Evolutionary conservation across 352 stramenopile species (phyloP).

Genomic region (Globisporangium okanoganense): DNA sequence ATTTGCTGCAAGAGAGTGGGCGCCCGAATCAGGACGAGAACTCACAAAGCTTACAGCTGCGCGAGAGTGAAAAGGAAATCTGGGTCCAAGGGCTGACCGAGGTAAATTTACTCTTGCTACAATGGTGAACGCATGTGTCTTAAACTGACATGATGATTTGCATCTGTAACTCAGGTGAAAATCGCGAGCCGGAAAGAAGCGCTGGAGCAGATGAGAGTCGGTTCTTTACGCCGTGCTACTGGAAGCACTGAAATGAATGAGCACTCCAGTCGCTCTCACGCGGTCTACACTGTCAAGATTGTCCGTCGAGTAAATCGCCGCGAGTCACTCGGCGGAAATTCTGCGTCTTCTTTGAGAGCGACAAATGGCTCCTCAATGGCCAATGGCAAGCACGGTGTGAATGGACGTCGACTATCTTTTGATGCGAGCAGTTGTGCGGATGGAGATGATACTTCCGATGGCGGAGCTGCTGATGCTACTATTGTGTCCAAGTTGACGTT

Average conservation of each 20-base stretch:
- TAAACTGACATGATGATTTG: background rate
- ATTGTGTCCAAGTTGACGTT: conserved; percentile 85
- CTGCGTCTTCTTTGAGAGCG: conserved; percentile 10
- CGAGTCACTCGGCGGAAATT: conserved; percentile 16
- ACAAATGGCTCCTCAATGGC: background rate
- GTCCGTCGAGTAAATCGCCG: conserved; percentile 41
- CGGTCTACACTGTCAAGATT: conserved; percentile 86
- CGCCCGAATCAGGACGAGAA: conserved; percentile 23
- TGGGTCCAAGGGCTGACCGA: conserved; percentile 81
- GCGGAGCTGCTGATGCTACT: conserved; percentile 29
- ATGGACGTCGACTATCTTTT: conserved; percentile 12
- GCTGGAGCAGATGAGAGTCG: conserved; percentile 75
- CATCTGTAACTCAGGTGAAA: conserved; percentile 32
- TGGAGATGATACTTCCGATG: conserved; percentile 11
- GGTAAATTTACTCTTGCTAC: conserved; percentile 15
- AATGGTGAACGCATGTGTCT: background rate
- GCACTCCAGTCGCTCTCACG: conserved; percentile 82
- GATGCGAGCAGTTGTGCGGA: conserved; percentile 9
- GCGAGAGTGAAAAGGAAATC: conserved; percentile 65
- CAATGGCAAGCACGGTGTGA: conserved; percentile 17
- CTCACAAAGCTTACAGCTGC: conserved; percentile 57
- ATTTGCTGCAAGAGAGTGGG: conserved; percentile 79
- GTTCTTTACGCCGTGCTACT: conserved; percentile 72
- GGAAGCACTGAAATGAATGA: conserved; percentile 89
- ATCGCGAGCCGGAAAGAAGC: conserved; percentile 52